These are phyloP conservation scores for Irpex sp. DNA, from an alignment of 1,284 basidiomycete genomes.

Conservation along the genomic window DNA sequence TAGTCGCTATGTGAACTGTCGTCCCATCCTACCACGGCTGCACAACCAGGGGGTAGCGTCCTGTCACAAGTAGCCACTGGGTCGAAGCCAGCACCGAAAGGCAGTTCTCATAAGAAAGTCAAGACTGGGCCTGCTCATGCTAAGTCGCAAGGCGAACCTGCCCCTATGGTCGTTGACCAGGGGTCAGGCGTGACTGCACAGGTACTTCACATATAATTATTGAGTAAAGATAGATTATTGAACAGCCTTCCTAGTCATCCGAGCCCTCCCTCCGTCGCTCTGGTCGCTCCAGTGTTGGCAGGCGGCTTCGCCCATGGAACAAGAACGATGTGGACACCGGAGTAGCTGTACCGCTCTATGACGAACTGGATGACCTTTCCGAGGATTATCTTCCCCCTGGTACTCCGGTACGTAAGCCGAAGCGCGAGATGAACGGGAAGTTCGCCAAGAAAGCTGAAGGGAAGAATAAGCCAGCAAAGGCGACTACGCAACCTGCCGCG, in stretches of 20 bases:
- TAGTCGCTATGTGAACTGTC: background rate
- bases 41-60: background rate
- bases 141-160: background rate
- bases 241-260: background rate
- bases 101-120: background rate
- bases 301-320: conserved; percentile 4
- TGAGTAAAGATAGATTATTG: background rate
- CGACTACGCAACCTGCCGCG: background rate
- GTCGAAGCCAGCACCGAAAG: background rate
- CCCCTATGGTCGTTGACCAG: background rate
- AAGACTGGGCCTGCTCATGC: background rate
- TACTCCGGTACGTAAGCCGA: conserved; percentile 4
- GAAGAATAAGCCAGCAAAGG: background rate
- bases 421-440: conserved; percentile 11
- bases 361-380: conserved; percentile 7
- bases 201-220: background rate
- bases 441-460: conserved; percentile 6
- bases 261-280: conserved; percentile 4
- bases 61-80: background rate
- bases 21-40: background rate
- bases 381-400: conserved; percentile 5
- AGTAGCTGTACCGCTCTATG: background rate
- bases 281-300: conserved; percentile 1
- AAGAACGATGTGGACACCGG: background rate
- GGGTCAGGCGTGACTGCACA: background rate